phyloP scores from a whole-genome alignment of 2,329 filamentous ascomycete genomes.

The Epichloe scottii region DNA sequence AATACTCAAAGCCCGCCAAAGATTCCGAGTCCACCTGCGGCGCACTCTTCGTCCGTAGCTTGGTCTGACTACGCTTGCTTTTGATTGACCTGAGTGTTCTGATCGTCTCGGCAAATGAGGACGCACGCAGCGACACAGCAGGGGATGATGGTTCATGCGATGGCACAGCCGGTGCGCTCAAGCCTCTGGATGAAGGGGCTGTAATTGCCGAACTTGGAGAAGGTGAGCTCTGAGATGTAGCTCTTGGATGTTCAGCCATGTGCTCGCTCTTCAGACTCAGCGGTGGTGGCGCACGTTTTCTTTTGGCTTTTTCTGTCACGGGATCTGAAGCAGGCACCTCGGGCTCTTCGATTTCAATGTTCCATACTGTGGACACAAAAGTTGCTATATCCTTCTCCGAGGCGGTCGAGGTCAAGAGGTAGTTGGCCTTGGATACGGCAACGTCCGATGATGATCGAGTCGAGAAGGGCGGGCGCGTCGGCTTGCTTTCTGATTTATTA shows the following conservation, averaged over 20 bases:
- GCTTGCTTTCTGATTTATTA: conserved; percentile 13
- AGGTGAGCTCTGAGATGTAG: conserved; percentile 11
- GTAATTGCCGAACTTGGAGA: conserved; percentile 6
- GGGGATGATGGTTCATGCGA: conserved; percentile 3
- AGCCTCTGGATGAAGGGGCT: background rate
- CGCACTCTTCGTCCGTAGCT: conserved; percentile 12
- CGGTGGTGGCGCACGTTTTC: conserved; percentile 16
- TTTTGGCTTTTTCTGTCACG: conserved; percentile 9
- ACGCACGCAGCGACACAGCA: conserved; percentile 2
- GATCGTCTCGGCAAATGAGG: conserved; percentile 12
- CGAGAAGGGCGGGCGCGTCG: conserved; percentile 12
- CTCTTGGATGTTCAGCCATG: conserved; percentile 19
- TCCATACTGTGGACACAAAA: conserved; percentile 41
- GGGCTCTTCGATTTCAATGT: conserved; percentile 21
- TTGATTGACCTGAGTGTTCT: conserved; percentile 17
- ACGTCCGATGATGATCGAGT: conserved; percentile 17
- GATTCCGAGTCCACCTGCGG: conserved; percentile 17
- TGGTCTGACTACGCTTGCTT: conserved; percentile 17
- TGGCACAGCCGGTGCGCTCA: background rate
- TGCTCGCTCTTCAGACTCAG: conserved; percentile 13
- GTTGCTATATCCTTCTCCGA: conserved; percentile 39
- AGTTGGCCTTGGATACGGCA: conserved; percentile 40
- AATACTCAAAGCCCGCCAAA: conserved; percentile 23
- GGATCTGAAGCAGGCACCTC: conserved; percentile 27
- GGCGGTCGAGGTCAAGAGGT: conserved; percentile 42